Base-by-base conservation (phyloP, 2,329 filamentous ascomycete species). In the Chaetomiaceae sp. region DNA sequence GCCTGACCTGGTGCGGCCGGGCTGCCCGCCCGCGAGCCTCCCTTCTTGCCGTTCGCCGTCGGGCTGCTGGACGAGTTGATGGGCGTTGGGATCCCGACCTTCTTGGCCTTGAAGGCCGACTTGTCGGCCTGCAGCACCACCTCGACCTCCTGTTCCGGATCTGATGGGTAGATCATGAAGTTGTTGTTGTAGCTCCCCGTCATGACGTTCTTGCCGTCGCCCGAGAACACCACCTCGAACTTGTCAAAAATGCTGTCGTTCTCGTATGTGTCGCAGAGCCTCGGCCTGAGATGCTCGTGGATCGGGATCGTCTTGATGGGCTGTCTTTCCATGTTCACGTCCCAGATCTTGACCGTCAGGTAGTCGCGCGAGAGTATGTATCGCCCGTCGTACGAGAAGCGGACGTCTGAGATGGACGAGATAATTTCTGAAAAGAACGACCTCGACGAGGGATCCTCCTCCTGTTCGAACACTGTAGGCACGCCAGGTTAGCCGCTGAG, bases 341-440 rank as follows among this genome's bases (percentile, higher is more conserved):
- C 94, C 94, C 94, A 99, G 64, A 99, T 97, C 79, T 99, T 99
- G 69, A 99, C 94, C 0, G 94, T 99, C 56, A 99, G 78, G 71
- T 99, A 99, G 75, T 99, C 94, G 67, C 94, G 87, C 17, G 94
- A 99, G 52, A 99, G 83, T 60, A 99, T 97, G 74, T 97, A 97
- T 63, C 92, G 85, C 60, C 94, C 94, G 67, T 99, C 94, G 66
- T 94, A 83, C 47, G 94, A 97, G 72, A 99, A 99, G 60, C 94
- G 89, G 43, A 99, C 94, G 68, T 99, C 94, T 14, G 94, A 99
- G 68, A 99, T 99, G 59, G 94, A 97, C 34, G 94, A 97, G 63
- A 99, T 99, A 68, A 99, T 99, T 75, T 99, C 94, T 45, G 92
- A 97, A 72, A 99, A 99, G 81, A 99, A 99, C 0, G 94, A 97